Conservation (phyloP, 495 filamentous ascomycete genomes). For the Xeromyces bisporus region DNA sequence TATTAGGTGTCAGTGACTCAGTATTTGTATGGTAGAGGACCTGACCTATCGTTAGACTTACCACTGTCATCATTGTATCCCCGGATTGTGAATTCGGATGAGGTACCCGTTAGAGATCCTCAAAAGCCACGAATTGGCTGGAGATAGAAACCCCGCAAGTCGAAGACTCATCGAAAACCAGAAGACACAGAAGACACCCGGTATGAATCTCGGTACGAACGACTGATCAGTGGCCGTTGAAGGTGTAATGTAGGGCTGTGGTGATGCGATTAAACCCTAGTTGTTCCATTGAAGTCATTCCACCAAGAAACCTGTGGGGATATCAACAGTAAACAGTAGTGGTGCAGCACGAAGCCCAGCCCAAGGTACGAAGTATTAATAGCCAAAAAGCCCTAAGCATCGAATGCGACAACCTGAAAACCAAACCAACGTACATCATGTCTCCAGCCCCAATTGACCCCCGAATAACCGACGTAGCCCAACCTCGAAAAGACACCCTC, state of each 20-base stretch:
- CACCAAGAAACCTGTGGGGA: slow-evolving; percentile 8
- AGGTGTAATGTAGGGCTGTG: slow-evolving; percentile 10
- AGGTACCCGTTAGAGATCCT: not conserved
- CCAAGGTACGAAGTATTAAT: too few relatives aligned
- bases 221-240: not conserved
- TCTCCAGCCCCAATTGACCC: slow-evolving; percentile 37
- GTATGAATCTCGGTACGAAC: too few relatives aligned
- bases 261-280: slow-evolving; percentile 25
- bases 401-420: too few relatives aligned
- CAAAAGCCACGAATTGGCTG: slow-evolving; percentile 1
- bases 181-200: too few relatives aligned
- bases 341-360: too few relatives aligned
- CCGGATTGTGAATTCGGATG: slow-evolving; percentile 8
- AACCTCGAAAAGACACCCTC: slow-evolving; percentile 45
- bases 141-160: slow-evolving; percentile 1
- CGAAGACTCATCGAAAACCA: too few relatives aligned
- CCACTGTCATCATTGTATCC: slow-evolving; percentile 8
- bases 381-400: too few relatives aligned
- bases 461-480: slow-evolving; percentile 40
- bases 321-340: too few relatives aligned
- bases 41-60: too few relatives aligned
- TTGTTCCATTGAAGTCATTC: slow-evolving; percentile 14
- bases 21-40: too few relatives aligned
- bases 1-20: too few relatives aligned
- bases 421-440: slow-evolving; percentile 15